A percentile compares a stretch with the other conserved stretches of the same genome.
Conservation (phyloP, 305 asterid genomes). For the Solanum hybrid region DNA sequence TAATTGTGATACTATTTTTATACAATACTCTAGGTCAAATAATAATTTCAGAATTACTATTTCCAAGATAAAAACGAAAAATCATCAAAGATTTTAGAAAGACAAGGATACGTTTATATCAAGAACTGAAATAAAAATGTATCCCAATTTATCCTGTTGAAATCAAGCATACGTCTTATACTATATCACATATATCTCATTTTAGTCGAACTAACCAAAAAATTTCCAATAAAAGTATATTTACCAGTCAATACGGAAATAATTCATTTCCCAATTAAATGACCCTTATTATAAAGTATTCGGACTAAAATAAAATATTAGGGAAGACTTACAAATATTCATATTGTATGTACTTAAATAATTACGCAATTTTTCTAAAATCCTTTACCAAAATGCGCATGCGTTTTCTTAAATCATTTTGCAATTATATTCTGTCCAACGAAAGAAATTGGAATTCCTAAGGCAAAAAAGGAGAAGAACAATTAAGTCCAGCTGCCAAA, state of each 20-base stretch:
- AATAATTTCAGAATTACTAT: neutral
- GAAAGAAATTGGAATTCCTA: neutral
- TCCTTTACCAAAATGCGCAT: neutral
- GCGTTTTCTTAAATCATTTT: neutral
- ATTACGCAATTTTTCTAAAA: neutral
- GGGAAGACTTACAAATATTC: neutral
- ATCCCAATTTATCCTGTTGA: neutral
- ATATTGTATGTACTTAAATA: neutral
- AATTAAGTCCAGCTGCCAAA: neutral
- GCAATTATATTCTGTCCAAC: neutral
- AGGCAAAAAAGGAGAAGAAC: neutral
- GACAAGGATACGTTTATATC: neutral
- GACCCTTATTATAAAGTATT: neutral
- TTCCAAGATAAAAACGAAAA: neutral
- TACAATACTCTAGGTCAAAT: neutral
- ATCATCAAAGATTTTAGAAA: neutral
- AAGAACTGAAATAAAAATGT: neutral
- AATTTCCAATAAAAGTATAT: neutral
- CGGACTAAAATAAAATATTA: neutral
- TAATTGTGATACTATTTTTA: neutral
- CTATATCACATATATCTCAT: neutral
- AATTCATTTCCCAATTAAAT: neutral
- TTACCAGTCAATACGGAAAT: neutral
- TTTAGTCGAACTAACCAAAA: neutral
- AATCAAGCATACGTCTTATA: neutral